phyloP scores from a whole-genome alignment of 768 basidiomycete genomes.

The Trametes sanguinea region DNA sequence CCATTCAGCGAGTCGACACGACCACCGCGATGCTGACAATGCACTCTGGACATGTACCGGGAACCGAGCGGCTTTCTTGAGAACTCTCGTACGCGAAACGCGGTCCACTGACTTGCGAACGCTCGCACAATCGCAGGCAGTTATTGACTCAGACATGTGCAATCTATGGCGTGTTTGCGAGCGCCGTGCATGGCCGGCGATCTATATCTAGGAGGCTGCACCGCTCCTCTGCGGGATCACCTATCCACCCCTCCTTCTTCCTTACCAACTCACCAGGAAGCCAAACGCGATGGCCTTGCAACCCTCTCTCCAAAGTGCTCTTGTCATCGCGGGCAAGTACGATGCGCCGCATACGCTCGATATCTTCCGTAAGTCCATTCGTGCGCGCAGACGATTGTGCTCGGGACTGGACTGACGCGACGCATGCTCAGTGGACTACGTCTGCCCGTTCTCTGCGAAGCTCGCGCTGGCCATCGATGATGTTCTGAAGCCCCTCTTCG shows the following conservation, averaged over 20 bases:
- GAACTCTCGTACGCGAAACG: neutral
- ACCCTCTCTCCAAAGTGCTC: slow-evolving; percentile 62
- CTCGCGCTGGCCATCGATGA: slow-evolving; percentile 58
- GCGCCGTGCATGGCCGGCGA: slow-evolving; percentile 6
- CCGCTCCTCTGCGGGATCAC: neutral
- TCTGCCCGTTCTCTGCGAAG: slow-evolving; percentile 82
- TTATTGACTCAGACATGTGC: slow-evolving; percentile 4
- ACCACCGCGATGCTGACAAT: too few relatives aligned
- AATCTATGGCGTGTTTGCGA: slow-evolving; percentile 1
- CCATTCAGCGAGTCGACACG: too few relatives aligned
- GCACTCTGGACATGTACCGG: too few relatives aligned
- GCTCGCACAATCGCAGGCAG: neutral
- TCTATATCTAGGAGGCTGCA: neutral
- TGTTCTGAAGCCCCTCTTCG: slow-evolving; percentile 61
- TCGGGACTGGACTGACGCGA: neutral
- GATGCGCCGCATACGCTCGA: slow-evolving; percentile 79
- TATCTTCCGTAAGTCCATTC: slow-evolving; percentile 59
- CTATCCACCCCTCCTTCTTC: neutral
- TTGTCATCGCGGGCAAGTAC: slow-evolving; percentile 59
- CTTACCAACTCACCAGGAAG: neutral
- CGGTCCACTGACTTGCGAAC: neutral
- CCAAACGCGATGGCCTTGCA: slow-evolving; percentile 66
- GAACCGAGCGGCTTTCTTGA: neutral
- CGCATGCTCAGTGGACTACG: slow-evolving; percentile 68
- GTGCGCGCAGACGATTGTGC: neutral